Conservation (phyloP, 352 stramenopile genomes). For the Globisporangium mamillatum region DNA sequence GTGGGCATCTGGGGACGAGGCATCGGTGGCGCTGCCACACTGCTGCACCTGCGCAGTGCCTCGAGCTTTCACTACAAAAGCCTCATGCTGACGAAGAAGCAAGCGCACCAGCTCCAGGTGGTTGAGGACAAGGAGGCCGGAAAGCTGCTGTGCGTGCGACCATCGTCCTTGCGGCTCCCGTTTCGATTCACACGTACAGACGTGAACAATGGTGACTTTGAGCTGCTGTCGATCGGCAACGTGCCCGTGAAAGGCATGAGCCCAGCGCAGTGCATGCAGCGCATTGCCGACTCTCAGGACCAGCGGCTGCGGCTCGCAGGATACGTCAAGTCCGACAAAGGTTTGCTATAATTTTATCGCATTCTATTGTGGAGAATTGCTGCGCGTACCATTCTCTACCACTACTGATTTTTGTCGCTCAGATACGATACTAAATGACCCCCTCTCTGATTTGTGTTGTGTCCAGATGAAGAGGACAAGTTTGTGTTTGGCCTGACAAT, state of each 20-base stretch:
- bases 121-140: constrained; percentile 38
- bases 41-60: constrained; percentile 50
- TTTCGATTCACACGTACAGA: constrained; percentile 63
- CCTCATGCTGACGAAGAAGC: constrained; percentile 32
- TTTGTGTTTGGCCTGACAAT: constrained; percentile 63
- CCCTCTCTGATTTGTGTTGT: not conserved
- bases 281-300: constrained; percentile 29
- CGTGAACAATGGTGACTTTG: constrained; percentile 62
- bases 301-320: constrained; percentile 26
- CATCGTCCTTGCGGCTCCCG: constrained; percentile 30
- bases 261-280: constrained; percentile 28
- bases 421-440: not conserved
- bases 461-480: constrained; percentile 17
- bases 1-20: constrained; percentile 69
- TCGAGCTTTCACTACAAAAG: constrained; percentile 48
- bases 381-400: not conserved
- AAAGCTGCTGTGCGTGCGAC: constrained; percentile 49
- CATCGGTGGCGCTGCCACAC: constrained; percentile 49
- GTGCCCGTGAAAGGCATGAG: constrained; percentile 39
- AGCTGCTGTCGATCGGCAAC: constrained; percentile 57
- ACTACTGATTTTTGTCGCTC: not conserved
- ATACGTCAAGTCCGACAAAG: constrained; percentile 16
- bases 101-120: constrained; percentile 41
- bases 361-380: not conserved
- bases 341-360: constrained; percentile 12